Evolutionary conservation across 352 stramenopile species (phyloP).

Genomic region (Phytopythium boreale): DNA sequence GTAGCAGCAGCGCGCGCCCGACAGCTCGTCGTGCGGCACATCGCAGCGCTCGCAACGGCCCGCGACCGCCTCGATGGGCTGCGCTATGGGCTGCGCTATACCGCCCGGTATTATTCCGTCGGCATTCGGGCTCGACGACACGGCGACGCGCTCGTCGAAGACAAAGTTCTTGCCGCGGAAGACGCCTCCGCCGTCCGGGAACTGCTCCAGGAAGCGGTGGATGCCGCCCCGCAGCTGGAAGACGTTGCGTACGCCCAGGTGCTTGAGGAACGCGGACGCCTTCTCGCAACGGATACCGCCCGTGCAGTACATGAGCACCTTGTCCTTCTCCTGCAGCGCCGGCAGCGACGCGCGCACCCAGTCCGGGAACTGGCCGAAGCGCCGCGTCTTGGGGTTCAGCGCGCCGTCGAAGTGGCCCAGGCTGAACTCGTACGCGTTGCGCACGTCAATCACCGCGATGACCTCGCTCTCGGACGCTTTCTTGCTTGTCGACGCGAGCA

Average conservation of each 20-base stretch:
- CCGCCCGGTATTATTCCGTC: constrained; percentile 6
- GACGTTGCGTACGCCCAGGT: constrained; percentile 65
- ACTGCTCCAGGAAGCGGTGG: constrained; percentile 81
- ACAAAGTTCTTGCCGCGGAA: constrained; percentile 88
- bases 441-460: constrained; percentile 67
- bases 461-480: constrained; percentile 12
- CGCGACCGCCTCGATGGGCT: constrained; percentile 42
- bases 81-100: constrained; percentile 5
- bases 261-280: constrained; percentile 70
- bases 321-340: constrained; percentile 55
- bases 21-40: constrained; percentile 58
- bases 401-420: constrained; percentile 73
- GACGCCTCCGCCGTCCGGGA: constrained; percentile 56
- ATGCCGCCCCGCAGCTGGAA: constrained; percentile 83
- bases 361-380: constrained; percentile 77
- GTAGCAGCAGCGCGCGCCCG: constrained; percentile 62
- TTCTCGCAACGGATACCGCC: constrained; percentile 85
- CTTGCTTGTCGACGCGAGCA: constrained; percentile 17
- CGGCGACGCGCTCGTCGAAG: constrained; percentile 77
- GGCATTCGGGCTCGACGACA: constrained; percentile 27
- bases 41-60: constrained; percentile 63
- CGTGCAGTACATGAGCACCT: constrained; percentile 88
- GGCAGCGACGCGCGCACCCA: constrained; percentile 59
- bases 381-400: constrained; percentile 76
- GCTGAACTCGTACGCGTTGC: constrained; percentile 82